A percentile compares a stretch with the other conserved stretches of the same genome.
Conservation (phyloP, 345 rosid genomes). For the Eucalyptus pauciflora region DNA sequence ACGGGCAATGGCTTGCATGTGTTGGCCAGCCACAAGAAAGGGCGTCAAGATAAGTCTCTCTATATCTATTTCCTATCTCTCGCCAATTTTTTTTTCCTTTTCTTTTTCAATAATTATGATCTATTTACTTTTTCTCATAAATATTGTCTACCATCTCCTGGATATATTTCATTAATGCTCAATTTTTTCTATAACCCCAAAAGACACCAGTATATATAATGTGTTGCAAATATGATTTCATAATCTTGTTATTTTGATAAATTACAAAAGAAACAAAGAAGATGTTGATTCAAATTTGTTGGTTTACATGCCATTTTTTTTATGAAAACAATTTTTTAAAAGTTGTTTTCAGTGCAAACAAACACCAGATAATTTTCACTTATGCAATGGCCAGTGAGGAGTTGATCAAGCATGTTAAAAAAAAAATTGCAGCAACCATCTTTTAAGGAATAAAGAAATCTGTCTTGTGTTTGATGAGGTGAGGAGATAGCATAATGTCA, state of each 20-base stretch:
- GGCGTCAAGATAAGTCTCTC: background rate
- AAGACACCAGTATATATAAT: background rate
- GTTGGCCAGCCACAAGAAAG: background rate
- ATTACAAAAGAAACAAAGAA: background rate
- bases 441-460: background rate
- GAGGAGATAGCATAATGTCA: background rate
- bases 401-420: background rate
- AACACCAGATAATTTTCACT: background rate
- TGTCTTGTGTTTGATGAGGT: background rate
- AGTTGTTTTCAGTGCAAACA: background rate
- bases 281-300: background rate
- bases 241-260: background rate
- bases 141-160: background rate
- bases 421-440: background rate
- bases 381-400: background rate
- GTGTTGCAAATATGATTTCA: background rate
- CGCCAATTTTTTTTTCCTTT: background rate
- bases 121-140: background rate
- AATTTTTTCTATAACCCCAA: background rate
- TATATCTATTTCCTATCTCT: background rate
- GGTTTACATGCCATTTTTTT: background rate
- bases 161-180: background rate
- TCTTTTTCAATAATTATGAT: background rate
- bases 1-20: background rate
- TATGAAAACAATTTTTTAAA: background rate